phyloP scores from a whole-genome alignment of 2,329 filamentous ascomycete genomes.

The Colletotrichum chlorophyti region DNA sequence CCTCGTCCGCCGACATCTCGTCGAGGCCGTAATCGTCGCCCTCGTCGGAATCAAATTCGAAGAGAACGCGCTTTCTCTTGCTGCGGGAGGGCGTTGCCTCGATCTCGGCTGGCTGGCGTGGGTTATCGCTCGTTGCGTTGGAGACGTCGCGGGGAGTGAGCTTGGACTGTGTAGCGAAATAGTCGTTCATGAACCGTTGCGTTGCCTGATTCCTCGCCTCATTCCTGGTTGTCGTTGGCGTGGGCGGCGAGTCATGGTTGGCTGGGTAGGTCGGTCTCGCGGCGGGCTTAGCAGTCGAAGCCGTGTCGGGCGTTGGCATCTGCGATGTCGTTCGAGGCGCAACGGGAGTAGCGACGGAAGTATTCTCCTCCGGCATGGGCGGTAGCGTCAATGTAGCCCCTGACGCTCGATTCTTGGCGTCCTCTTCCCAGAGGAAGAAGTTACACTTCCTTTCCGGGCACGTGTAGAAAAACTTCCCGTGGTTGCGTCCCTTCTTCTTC shows the following conservation, averaged over 20 bases:
- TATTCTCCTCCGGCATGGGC: conserved; percentile 9
- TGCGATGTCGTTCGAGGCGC: background rate
- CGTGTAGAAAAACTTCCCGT: conserved; percentile 50
- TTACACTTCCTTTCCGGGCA: conserved; percentile 46
- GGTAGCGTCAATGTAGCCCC: conserved; percentile 16
- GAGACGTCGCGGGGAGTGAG: background rate
- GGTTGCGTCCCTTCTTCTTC: conserved; percentile 45
- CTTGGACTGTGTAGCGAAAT: background rate
- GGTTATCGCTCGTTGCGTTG: background rate
- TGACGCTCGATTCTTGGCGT: conserved; percentile 35
- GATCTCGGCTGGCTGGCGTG: background rate
- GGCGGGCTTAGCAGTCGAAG: background rate
- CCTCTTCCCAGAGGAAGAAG: conserved; percentile 55
- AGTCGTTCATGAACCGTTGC: conserved; percentile 24
- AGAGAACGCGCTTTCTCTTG: conserved; percentile 38
- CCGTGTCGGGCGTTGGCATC: conserved; percentile 30
- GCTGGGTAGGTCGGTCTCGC: conserved; percentile 34
- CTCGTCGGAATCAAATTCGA: conserved; percentile 35
- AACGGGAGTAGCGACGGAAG: background rate
- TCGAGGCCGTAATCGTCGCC: conserved; percentile 31
- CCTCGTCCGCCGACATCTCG: conserved; percentile 47
- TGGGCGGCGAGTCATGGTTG: conserved; percentile 32
- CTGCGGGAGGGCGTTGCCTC: conserved; percentile 30
- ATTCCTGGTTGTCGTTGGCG: conserved; percentile 21
- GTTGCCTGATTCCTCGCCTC: conserved; percentile 25